Base-by-base conservation (phyloP, 345 rosid species). In the Erodium maritimum region DNA sequence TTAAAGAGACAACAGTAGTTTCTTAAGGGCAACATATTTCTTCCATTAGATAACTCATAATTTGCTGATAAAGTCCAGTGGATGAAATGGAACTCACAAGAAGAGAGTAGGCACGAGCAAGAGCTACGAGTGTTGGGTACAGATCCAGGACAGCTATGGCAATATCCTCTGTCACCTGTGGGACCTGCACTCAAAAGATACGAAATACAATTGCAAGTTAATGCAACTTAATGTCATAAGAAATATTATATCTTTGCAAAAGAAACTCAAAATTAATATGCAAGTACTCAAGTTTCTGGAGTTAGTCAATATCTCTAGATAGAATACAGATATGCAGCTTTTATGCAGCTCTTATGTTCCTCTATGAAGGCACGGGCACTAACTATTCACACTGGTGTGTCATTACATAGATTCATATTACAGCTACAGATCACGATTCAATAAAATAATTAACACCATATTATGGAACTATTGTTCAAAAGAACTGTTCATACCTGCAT, bases 111-210 rank as follows among this genome's bases (percentile, higher is more conserved):
- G 98, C 91, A 56, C 21, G 64, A 63, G 95, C 95, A 61, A 91
- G 98, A 73, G 96, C 84, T 12, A 73, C 0, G 57, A 84, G 68
- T 22, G 98, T 91, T 59, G 98, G 96, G 65, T 86, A 84, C 77
- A 81, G 69, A 65, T 88, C 85, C 52, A 88, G 37, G 74, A 88
- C 88, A 20, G 85, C 78, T 51, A 91, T 25, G 24, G 97, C 91
- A 20, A 77, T 59, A 56, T 83, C 96, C 77, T 86, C 95, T 0
- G 95, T 88, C 23, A 88, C 96, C 52, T 88, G 96, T 1, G 91
- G 85, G 21, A 91, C 84, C 97, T 88, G 84, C 67, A 60, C 14
- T 37, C 53, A 63, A 9, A 57, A 71, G 42, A 33, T 56, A 23
- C 42, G n/a, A 21, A 60, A 56, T 55, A 16, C 48, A 33, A 19